Conservation (phyloP, 768 basidiomycete genomes). For the Chalciporus chontae region DNA sequence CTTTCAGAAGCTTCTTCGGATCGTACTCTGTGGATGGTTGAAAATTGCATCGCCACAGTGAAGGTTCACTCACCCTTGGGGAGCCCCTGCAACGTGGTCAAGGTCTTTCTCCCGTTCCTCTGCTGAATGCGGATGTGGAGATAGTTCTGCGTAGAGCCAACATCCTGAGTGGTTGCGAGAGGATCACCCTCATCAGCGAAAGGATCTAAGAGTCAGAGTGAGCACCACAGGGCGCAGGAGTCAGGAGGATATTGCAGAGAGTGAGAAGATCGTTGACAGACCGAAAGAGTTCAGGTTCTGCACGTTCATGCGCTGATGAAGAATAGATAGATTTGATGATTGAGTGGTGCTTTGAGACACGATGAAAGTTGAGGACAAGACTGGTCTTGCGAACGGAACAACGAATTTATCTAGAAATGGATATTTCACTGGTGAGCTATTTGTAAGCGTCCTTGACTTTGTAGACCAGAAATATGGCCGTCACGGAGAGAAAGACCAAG, state of each 20-base stretch:
- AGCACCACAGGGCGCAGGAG: slow-evolving; percentile 14
- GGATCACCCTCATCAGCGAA: slow-evolving; percentile 93
- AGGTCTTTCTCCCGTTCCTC: slow-evolving; percentile 96
- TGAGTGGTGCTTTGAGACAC: slow-evolving; percentile 44
- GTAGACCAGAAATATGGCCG: too few species aligned
- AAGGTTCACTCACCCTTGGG: slow-evolving; percentile 64
- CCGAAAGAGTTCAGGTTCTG: slow-evolving; percentile 87
- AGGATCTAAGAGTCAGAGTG: slow-evolving; percentile 88
- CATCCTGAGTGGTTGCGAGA: slow-evolving; percentile 68
- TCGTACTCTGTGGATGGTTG: slow-evolving; percentile 73
- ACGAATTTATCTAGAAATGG: slow-evolving; percentile 21
- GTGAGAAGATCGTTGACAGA: slow-evolving; percentile 29
- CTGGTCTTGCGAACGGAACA: slow-evolving; percentile 11
- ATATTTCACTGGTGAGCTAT: too few species aligned
- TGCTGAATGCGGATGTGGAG: slow-evolving; percentile 98
- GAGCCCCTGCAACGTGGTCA: slow-evolving; percentile 96
- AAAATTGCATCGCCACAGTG: slow-evolving; percentile 11
- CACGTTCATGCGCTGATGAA: slow-evolving; percentile 85
- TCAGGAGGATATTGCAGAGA: not conserved
- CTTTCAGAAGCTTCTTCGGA: slow-evolving; percentile 96
- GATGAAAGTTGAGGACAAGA: slow-evolving; percentile 25
- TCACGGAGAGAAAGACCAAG: slow-evolving; percentile 32
- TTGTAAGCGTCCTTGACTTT: too few species aligned
- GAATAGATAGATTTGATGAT: slow-evolving; percentile 39
- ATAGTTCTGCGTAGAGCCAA: slow-evolving; percentile 78